Base-by-base conservation (phyloP, 2,329 filamentous ascomycete species). In the Sporothrix sp. region DNA sequence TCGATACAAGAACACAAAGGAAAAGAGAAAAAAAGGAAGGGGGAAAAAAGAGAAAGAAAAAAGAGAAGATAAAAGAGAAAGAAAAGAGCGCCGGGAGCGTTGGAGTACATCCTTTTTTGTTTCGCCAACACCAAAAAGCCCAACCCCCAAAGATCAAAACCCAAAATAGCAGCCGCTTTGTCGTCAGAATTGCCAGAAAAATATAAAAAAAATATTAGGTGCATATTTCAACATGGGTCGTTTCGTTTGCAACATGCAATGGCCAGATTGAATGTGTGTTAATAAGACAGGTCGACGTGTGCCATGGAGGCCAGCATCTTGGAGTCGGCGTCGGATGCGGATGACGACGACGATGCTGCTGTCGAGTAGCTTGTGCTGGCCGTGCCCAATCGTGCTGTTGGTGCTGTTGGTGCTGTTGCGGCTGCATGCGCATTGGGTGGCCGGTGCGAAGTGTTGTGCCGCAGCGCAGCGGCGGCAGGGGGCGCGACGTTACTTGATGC, bases 251-350 rank as follows among this genome's bases (percentile, higher is more conserved):
- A n/a, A n/a, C n/a, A n/a, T n/a, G n/a, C n/a, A n/a, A n/a, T n/a
- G n/a, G n/a, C n/a, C 9, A 14, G 4, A 30, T 20, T 43, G 25
- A 28, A 28, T 6, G 10, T 6, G 13, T 1, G 27, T 53, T 46
- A 60, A 39, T 60, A 60, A 8, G 54, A 52, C 18, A 60, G 39
- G 27, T 60, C 58, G 13, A 60, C 56, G 43, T 56, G 53, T 10
- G 53, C 57, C 56, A 60, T 57, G 13, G 56, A 46, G 10, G 58
- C 46, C 27, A 59, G 16, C 21, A 54, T 50, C 48, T 59, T 59
- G 52, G 35, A 52, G 32, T 57, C 53, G 4, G 33, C 43, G 4
- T 39, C 40, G 1, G 54, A 42, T 8, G 56, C 42, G 7, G 58
- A 39, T 18, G 52, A 49, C 4, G 53, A 37, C 2, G 53, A 46